phyloP scores from a whole-genome alignment of 129 eudicot species.

The Pulicaria dysenterica region DNA sequence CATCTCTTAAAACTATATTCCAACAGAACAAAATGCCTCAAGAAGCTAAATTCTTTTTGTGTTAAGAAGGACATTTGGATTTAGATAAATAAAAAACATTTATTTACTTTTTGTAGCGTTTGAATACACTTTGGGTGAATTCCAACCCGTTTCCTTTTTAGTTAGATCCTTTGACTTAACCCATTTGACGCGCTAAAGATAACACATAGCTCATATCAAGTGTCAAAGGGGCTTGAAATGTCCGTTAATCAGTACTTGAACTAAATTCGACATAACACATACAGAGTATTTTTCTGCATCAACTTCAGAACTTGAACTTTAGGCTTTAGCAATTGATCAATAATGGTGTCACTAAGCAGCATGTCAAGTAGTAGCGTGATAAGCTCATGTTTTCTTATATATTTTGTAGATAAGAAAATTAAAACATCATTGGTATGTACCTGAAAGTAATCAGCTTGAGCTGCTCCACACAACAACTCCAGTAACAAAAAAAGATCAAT shows the following conservation, averaged over 20 bases:
- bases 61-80: not conserved
- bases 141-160: not conserved
- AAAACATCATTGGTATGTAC: too few relatives aligned
- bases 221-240: not conserved
- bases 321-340: conserved; percentile 14
- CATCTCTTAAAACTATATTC: not conserved
- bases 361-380: conserved; percentile 14
- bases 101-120: conserved; percentile 52
- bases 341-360: conserved; percentile 12
- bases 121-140: not conserved
- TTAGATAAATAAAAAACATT: not conserved
- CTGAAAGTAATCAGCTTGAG: too few relatives aligned
- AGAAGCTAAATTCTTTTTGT: not conserved
- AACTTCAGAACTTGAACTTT: not conserved
- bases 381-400: too few relatives aligned
- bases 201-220: not conserved
- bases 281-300: not conserved
- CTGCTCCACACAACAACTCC: too few relatives aligned
- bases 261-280: conserved; percentile 12
- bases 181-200: conserved; percentile 1
- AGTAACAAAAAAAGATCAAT: conserved; percentile 71
- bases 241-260: too few relatives aligned
- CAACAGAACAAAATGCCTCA: too few relatives aligned
- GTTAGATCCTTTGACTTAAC: not conserved
- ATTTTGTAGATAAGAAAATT: too few relatives aligned